Evolutionary conservation across 257 asterid genomes (phyloP).

Genomic region (Paulownia fortunei): DNA sequence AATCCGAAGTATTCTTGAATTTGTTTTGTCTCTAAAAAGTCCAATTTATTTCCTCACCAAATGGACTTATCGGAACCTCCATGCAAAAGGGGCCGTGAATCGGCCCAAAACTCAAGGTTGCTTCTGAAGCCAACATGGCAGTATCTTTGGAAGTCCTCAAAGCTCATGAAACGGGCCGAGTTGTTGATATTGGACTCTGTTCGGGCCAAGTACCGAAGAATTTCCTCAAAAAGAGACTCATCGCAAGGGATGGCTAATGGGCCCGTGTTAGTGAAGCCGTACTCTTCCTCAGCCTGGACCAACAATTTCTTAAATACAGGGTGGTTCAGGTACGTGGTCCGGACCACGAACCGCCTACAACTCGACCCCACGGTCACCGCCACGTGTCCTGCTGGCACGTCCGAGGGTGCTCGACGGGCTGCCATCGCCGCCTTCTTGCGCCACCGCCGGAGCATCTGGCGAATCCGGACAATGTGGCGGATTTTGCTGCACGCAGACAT

Average conservation of each 20-base stretch:
- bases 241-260: conserved; percentile 68
- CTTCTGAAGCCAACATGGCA: conserved; percentile 53
- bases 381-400: conserved; percentile 71
- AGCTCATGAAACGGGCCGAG: conserved; percentile 42
- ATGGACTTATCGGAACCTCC: conserved; percentile 39
- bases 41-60: conserved; percentile 21
- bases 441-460: conserved; percentile 71
- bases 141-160: conserved; percentile 57
- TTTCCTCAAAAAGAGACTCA: conserved; percentile 58
- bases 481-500: conserved; percentile 72
- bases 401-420: conserved; percentile 44
- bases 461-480: conserved; percentile 61
- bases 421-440: conserved; percentile 55
- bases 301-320: conserved; percentile 58
- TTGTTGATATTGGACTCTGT: conserved; percentile 36
- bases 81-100: conserved; percentile 67
- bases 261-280: conserved; percentile 62
- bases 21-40: not conserved
- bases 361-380: conserved; percentile 60
- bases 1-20: not conserved
- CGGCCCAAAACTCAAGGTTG: conserved; percentile 60
- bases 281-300: conserved; percentile 64
- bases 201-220: conserved; percentile 55
- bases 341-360: conserved; percentile 51
- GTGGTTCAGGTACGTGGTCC: conserved; percentile 60